phyloP scores from a whole-genome alignment of 129 eudicot species.

The Artemisia annua region DNA sequence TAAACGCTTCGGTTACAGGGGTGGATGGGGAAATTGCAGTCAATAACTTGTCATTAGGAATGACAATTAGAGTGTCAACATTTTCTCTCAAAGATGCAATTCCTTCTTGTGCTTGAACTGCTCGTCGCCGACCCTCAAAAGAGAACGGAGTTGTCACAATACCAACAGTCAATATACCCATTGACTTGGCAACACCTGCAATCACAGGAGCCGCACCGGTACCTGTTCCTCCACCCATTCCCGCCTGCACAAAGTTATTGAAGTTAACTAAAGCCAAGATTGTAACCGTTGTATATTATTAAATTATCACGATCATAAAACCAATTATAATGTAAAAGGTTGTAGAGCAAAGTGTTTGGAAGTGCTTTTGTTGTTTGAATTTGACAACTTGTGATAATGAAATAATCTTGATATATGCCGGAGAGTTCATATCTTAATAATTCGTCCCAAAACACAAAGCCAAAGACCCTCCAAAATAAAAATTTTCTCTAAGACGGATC shows the following conservation, averaged over 20 bases:
- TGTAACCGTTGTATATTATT: too few species aligned
- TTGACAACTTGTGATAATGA: too few species aligned
- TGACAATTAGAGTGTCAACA: constrained; percentile 88
- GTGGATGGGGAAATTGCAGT: constrained; percentile 91
- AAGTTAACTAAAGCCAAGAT: too few species aligned
- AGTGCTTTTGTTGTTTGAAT: background rate
- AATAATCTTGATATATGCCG: too few species aligned
- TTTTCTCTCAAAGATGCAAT: constrained; percentile 90
- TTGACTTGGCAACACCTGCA: constrained; percentile 88
- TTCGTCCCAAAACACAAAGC: too few species aligned
- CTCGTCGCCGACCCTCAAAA: constrained; percentile 83
- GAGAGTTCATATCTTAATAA: too few species aligned
- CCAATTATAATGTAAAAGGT: background rate
- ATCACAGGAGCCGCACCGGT: constrained; percentile 93
- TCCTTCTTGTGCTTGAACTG: constrained; percentile 98
- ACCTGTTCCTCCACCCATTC: constrained; percentile 99
- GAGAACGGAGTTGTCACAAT: constrained; percentile 90
- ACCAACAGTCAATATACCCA: constrained; percentile 95
- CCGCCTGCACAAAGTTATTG: constrained; percentile 56
- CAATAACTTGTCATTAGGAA: constrained; percentile 93
- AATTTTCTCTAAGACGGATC: too few species aligned
- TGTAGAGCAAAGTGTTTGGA: background rate
- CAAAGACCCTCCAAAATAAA: too few species aligned
- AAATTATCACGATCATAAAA: background rate
- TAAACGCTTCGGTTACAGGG: constrained; percentile 94